Evolutionary conservation across 1,284 basidiomycete species (phyloP).

Genomic region (Mycena sp.): DNA sequence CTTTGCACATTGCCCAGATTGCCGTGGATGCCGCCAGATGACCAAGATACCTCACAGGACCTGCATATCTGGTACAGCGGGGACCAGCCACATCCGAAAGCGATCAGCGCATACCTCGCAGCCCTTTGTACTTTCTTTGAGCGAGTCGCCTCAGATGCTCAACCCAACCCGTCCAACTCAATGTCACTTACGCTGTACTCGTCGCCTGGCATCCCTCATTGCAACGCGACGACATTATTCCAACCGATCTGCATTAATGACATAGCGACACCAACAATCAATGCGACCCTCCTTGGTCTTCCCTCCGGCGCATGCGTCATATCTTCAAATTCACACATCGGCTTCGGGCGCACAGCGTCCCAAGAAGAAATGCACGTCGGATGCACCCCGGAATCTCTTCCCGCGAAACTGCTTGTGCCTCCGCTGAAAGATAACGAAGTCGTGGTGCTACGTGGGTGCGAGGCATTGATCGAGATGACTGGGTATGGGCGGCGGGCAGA

Average conservation of each 20-base stretch:
- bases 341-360: constrained; percentile 27
- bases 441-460: constrained; percentile 24
- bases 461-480: constrained; percentile 11
- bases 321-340: constrained; percentile 21
- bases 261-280: neutral
- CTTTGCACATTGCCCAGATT: constrained; percentile 25
- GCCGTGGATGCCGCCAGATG: neutral
- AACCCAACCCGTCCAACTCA: neutral
- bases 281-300: neutral
- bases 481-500: constrained; percentile 16
- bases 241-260: constrained; percentile 3
- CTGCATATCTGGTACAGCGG: constrained; percentile 22
- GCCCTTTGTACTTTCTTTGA: constrained; percentile 26
- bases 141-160: neutral
- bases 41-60: constrained; percentile 18
- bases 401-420: constrained; percentile 20
- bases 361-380: constrained; percentile 31
- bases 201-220: neutral
- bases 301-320: constrained; percentile 25
- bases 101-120: constrained; percentile 20
- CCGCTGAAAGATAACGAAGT: constrained; percentile 15
- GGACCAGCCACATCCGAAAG: constrained; percentile 25
- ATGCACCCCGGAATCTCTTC: constrained; percentile 16
- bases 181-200: constrained; percentile 15
- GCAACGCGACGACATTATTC: neutral